Base-by-base conservation (phyloP, 2,329 filamentous ascomycete genomes). In the Fusarium proliferatum region DNA sequence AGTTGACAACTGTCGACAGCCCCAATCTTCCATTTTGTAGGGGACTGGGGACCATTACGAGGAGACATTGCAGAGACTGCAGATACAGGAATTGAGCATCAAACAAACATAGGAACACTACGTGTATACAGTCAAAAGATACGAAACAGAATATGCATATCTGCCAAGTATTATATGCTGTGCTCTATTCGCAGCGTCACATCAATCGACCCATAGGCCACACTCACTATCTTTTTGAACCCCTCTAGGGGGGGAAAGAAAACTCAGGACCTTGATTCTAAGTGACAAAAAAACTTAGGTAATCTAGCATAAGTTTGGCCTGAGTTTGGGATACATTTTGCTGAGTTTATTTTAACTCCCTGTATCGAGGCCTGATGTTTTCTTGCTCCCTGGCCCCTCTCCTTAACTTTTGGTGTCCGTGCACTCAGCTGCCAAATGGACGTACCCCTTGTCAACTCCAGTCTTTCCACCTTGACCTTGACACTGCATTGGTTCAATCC, bases 361-460 rank as follows among this genome's bases (percentile, higher is more conserved):
- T 30, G 9, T 30, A 30, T 30, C 28, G 28, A 9, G 28, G 28
- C 28, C 28, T 10, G 28, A 30, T 30, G 28, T 30, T 30, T 30
- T 30, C 28, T 30, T 30, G 9, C 28, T 30, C 28, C 9, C 28
- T 30, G 28, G 28, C 28, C 30, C 30, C 49, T 53, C 71, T 74
- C 70, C 52, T 64, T 68, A 41, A 73, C 48, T 43, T 59, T 58
- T 36, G 49, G 62, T 36, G 69, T 57, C 57, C 63, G 71, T 73
- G 71, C 71, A 48, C 23, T 56, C 65, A 46, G 53, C 71, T 69
- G 71, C 71, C 67, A 73, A 39, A 71, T 43, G 41, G 19, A 7
- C 26, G 19, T 39, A 42, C 53, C 69, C 70, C 70, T 67, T 64
- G 71, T 73, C 66, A 67, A 56, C 61, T 42, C 28, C 33, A 60